These are phyloP conservation scores for Candida oleophila DNA, from an alignment of 805 yeast genomes.

Conservation along the genomic window DNA sequence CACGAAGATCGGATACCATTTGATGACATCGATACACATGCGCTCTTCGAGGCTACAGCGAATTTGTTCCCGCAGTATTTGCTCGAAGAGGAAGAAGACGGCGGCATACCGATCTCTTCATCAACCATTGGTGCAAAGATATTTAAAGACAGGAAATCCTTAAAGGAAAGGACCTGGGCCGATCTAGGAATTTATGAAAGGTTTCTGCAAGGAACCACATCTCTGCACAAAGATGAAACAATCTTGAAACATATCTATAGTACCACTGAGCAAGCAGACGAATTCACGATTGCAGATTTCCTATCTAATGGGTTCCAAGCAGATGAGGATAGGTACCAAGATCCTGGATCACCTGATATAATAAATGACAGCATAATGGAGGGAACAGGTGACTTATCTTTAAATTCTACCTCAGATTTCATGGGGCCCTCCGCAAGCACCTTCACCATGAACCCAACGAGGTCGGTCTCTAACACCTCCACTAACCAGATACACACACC, in stretches of 20 bases:
- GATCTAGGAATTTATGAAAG: constrained; percentile 31
- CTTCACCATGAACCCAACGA: constrained; percentile 13
- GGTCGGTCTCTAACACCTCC: constrained; percentile 8
- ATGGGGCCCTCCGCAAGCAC: constrained; percentile 20
- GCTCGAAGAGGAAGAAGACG: constrained; percentile 40
- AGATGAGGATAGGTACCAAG: constrained; percentile 11
- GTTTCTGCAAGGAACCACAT: constrained; percentile 20
- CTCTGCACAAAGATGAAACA: constrained; percentile 27
- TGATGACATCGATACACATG: constrained; percentile 41
- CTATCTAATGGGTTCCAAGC: constrained; percentile 29
- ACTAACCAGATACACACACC: constrained; percentile 34
- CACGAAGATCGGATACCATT: constrained; percentile 37
- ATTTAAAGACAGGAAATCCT: constrained; percentile 29
- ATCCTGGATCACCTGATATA: constrained; percentile 5
- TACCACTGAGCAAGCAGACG: constrained; percentile 13
- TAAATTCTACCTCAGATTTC: constrained; percentile 29
- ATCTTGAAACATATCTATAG: constrained; percentile 28
- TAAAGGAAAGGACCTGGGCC: constrained; percentile 34
- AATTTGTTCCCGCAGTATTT: constrained; percentile 34
- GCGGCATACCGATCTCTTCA: constrained; percentile 34
- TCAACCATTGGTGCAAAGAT: constrained; percentile 39
- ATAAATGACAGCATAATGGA: constrained; percentile 22
- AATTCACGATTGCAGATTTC: constrained; percentile 29
- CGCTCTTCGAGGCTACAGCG: constrained; percentile 36
- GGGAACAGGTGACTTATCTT: constrained; percentile 32